Conservation (phyloP, 306 rosid species). For the Sechiopsis laciniata region DNA sequence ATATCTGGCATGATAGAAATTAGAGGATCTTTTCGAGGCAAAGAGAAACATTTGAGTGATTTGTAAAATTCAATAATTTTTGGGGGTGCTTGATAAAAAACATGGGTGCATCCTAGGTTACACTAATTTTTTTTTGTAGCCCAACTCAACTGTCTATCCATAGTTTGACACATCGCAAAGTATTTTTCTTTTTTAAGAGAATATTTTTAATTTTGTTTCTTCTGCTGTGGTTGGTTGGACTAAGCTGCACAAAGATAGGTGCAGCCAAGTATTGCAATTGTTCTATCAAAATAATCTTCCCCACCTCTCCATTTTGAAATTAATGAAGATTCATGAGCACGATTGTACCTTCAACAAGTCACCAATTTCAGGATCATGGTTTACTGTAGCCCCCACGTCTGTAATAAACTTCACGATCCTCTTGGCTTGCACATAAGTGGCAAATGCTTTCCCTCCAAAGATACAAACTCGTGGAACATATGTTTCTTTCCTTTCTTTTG, state of each 20-base stretch:
- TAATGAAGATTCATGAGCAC: neutral
- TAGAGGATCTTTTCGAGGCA: neutral
- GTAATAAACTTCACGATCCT: constrained; percentile 95
- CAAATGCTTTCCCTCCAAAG: constrained; percentile 94
- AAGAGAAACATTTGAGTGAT: neutral
- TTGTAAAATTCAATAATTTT: neutral
- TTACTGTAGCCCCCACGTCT: constrained; percentile 79
- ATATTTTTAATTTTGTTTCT: too few species aligned
- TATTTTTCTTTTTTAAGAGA: too few species aligned
- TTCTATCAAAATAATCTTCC: too few species aligned
- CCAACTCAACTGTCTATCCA: too few species aligned
- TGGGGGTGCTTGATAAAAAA: neutral
- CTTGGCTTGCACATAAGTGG: constrained; percentile 93
- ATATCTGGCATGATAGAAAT: neutral
- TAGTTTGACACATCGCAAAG: too few species aligned
- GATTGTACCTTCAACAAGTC: constrained; percentile 78
- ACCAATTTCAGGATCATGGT: constrained; percentile 89
- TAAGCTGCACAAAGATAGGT: too few species aligned
- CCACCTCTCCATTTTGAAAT: neutral
- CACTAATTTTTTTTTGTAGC: too few species aligned
- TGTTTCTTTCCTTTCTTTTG: constrained; percentile 49
- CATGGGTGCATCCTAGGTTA: too few species aligned
- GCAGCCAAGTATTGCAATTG: too few species aligned
- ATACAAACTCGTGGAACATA: constrained; percentile 95
- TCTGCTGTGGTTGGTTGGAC: too few species aligned